Evolutionary conservation across 2,329 filamentous ascomycete species (phyloP), one percentile per base, ranked within the genome.

Genomic region (Alternaria sp.): DNA sequence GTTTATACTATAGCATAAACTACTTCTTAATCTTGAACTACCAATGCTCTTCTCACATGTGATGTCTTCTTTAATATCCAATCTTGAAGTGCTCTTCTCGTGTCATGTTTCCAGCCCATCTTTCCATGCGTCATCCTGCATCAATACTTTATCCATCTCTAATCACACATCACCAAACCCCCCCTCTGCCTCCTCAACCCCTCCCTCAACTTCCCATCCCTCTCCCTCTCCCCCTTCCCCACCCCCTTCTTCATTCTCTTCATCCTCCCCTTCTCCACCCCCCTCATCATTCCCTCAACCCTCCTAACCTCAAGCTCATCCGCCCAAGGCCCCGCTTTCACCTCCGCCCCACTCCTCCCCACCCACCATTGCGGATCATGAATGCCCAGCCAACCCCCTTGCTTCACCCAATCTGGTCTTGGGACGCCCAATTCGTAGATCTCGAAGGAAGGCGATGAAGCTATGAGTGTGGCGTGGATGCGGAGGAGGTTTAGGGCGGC

Each of bases 341-440:
- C 46, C 43, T 66, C 56, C 11, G 54, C 65, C 1, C 7, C 25
- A 2, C 32, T 49, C 54, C 59, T 68, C 4, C 59, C 61, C 8
- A 62, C 28, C 68, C 68, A 70, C 68, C 65, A 70, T 13, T 67
- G 66, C 13, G 64, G 28, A 21, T 59, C 57, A 11, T 62, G 57
- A 0, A 64, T 6, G 1, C 51, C 36, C 2, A 45, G n/a, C 1
- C 59, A 23, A 5, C 19, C 44, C 12, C 61, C 57, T 51, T 55
- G 45, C 6, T 17, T 13, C 3, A 65, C 59, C 49, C 58, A 59
- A 44, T 65, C 46, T 1, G 59, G 64, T 6, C 54, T 19, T 4
- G 54, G 59, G 4, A 64, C 17, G 21, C 66, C 66, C 2, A 62
- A 43, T 26, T 65, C 66, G 10, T 40, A 64, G 11, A 52, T 21